Percentiles rank a stretch among this genome's conserved stretches.
phyloP scores from a whole-genome alignment of 371 early-diverging fungal genomes.

The Syncephalastrum sp. region DNA sequence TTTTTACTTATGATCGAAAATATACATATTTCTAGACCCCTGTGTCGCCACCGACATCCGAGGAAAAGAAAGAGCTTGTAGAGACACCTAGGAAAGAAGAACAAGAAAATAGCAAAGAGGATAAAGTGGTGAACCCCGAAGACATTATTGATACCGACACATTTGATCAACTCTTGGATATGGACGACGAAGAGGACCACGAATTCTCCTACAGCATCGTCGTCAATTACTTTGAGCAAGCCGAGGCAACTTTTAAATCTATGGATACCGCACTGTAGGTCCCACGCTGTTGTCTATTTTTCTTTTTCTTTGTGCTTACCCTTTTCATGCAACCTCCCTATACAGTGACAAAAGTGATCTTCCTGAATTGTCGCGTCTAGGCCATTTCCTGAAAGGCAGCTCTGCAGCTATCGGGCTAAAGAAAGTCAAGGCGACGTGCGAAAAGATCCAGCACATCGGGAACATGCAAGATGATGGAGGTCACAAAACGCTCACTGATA shows the following conservation, averaged over 20 bases:
- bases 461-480: conserved; percentile 72
- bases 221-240: conserved; percentile 74
- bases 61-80: no score
- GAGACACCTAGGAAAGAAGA: no score
- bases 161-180: conserved; percentile 77
- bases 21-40: no score
- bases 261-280: conserved; percentile 60
- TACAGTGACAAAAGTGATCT: conserved; percentile 68
- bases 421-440: conserved; percentile 79
- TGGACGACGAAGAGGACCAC: conserved; percentile 80
- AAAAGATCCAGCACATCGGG: conserved; percentile 85
- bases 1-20: no score
- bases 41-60: no score
- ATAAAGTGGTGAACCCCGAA: conserved; percentile 31
- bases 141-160: conserved; percentile 71
- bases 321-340: conserved; percentile 4
- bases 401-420: conserved; percentile 85
- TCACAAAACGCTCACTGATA: conserved; percentile 44
- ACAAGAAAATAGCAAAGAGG: not conserved
- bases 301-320: no score
- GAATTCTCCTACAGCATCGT: conserved; percentile 73
- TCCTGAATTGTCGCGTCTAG: conserved; percentile 68
- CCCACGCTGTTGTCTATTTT: no score
- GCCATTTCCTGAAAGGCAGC: conserved; percentile 90
- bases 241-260: conserved; percentile 61